Evolutionary conservation across 2,329 filamentous ascomycete genomes (phyloP).

Genomic region (Calonectria crousiana): DNA sequence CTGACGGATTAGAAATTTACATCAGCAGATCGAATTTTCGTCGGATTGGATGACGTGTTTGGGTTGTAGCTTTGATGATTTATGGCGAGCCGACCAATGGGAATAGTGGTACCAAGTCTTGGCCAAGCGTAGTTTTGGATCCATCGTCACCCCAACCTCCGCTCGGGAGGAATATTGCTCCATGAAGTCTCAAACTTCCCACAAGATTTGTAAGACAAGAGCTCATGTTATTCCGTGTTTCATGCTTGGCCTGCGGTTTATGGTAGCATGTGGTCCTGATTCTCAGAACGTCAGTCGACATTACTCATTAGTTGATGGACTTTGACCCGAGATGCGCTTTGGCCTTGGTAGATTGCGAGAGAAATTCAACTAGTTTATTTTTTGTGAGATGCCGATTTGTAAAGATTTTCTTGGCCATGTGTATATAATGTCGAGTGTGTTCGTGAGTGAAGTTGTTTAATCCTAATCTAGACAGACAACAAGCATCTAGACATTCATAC

Average conservation of each 20-base stretch:
- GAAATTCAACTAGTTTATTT: too few relatives aligned
- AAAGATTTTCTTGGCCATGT: too few relatives aligned
- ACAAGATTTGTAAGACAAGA: constrained; percentile 35
- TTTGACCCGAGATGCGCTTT: background rate
- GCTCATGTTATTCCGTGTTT: constrained; percentile 31
- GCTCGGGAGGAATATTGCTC: background rate
- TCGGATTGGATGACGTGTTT: background rate
- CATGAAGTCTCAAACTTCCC: background rate
- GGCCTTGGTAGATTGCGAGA: background rate
- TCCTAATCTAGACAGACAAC: background rate
- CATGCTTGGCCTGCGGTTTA: background rate
- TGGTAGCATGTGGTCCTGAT: background rate
- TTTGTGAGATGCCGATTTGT: background rate
- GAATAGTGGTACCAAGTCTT: background rate
- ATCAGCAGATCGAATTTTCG: background rate
- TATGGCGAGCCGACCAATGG: constrained; percentile 22
- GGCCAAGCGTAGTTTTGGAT: background rate
- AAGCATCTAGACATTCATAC: background rate
- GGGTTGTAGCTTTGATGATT: background rate
- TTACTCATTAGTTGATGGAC: constrained; percentile 2
- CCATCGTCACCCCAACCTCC: background rate
- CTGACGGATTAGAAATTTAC: background rate
- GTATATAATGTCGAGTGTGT: background rate
- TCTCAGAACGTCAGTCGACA: background rate
- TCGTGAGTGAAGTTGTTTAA: background rate